Conservation (phyloP, 2,329 filamentous ascomycete species). For the Fusarium sp. region DNA sequence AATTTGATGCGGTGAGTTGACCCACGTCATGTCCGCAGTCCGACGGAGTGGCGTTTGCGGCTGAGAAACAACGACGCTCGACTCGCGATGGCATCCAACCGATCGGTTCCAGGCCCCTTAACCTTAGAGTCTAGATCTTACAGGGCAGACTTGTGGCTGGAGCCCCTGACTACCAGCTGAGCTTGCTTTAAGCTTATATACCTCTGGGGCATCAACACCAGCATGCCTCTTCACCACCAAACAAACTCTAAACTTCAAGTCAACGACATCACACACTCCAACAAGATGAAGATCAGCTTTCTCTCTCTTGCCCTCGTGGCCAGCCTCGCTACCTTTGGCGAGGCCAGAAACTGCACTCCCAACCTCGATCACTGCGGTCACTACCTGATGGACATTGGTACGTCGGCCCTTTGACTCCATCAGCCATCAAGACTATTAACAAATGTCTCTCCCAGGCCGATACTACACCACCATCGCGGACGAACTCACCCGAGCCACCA, state of each 20-base stretch:
- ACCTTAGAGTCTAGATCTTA: conserved; percentile 8
- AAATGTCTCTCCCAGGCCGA: background rate
- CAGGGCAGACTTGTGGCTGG: background rate
- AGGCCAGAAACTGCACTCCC: conserved; percentile 18
- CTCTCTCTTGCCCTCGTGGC: conserved; percentile 20
- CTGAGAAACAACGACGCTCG: background rate
- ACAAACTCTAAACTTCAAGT: background rate
- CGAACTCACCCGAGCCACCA: conserved; percentile 9
- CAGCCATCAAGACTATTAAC: background rate
- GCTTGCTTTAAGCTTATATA: conserved; percentile 13
- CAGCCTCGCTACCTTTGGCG: conserved; percentile 14
- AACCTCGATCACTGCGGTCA: conserved; percentile 19
- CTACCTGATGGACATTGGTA: conserved; percentile 12
- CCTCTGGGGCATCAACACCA: background rate
- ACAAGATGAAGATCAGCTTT: conserved; percentile 14
- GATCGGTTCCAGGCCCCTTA: background rate
- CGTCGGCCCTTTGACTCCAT: background rate
- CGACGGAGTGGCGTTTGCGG: conserved; percentile 3
- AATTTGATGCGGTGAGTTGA: background rate
- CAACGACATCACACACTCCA: background rate
- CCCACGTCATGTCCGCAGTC: background rate
- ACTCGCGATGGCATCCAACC: background rate
- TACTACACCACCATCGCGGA: conserved; percentile 14
- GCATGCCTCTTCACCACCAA: background rate
- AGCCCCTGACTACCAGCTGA: conserved; percentile 3